A percentile compares a stretch with the other conserved stretches of the same genome.
Evolutionary conservation across 1,284 basidiomycete species (phyloP).

Genomic region (Ceratorhiza oryzae-sativae): DNA sequence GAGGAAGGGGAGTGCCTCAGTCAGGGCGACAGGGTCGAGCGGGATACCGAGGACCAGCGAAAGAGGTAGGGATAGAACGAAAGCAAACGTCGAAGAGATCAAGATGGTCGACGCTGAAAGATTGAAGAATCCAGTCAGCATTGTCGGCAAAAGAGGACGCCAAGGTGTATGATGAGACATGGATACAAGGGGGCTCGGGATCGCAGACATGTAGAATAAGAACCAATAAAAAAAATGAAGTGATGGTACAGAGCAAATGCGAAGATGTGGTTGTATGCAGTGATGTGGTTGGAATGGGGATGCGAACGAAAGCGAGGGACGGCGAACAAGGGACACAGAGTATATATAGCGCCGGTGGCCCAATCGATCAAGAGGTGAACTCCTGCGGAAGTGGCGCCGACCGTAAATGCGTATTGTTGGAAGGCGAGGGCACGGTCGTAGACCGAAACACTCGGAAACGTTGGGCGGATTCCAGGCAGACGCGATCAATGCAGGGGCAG

Average conservation of each 20-base stretch:
- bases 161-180: slow-evolving; percentile 31
- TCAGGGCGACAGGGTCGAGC: slow-evolving; percentile 91
- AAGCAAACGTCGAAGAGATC: slow-evolving; percentile 84
- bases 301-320: slow-evolving; percentile 2
- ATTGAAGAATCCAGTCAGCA: slow-evolving; percentile 28
- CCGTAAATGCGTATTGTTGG: slow-evolving; percentile 13
- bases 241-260: slow-evolving; percentile 14
- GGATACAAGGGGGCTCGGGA: slow-evolving; percentile 18
- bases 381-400: slow-evolving; percentile 18
- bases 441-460: not conserved
- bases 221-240: slow-evolving; percentile 5
- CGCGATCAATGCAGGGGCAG: not conserved
- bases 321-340: not conserved
- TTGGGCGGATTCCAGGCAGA: not conserved
- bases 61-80: slow-evolving; percentile 85
- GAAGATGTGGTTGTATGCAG: slow-evolving; percentile 7
- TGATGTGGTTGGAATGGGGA: not conserved
- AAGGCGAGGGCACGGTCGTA: not conserved
- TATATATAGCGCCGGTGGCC: slow-evolving; percentile 9
- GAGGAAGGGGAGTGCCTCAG: slow-evolving; percentile 95
- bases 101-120: slow-evolving; percentile 75
- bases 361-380: slow-evolving; percentile 31
- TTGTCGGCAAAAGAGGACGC: slow-evolving; percentile 11
- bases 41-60: slow-evolving; percentile 85
- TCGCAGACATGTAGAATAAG: slow-evolving; percentile 38